Conservation (phyloP, 2,329 filamentous ascomycete species). For the Colletotrichum magnum region DNA sequence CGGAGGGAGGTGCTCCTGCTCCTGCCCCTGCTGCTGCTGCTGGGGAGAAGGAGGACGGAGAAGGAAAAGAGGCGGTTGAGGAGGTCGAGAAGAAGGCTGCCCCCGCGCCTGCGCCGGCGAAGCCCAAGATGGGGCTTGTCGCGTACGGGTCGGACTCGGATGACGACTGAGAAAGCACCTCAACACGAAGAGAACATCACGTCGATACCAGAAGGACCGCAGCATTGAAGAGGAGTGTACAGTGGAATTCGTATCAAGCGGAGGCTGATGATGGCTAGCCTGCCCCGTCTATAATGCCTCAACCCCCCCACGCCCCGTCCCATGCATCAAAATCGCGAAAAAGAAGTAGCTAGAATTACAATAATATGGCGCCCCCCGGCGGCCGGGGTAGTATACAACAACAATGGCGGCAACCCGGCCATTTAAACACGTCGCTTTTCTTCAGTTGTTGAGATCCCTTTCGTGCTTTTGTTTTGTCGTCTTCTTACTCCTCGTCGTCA, state of each 20-base stretch:
- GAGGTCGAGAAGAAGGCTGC: neutral
- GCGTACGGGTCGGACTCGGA: conserved; percentile 71
- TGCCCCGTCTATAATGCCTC: conserved; percentile 26
- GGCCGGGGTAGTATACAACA: conserved; percentile 23
- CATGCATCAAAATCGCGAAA: conserved; percentile 9
- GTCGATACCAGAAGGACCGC: neutral
- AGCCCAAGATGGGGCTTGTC: conserved; percentile 60
- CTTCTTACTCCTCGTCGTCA: conserved; percentile 45
- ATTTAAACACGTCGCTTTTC: neutral
- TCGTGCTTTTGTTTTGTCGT: neutral
- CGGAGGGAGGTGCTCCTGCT: too few relatives aligned
- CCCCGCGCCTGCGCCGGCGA: conserved; percentile 35
- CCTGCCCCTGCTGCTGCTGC: conserved; percentile 56
- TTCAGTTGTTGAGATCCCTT: too few relatives aligned
- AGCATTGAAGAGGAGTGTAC: conserved; percentile 31
- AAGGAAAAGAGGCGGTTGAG: conserved; percentile 43
- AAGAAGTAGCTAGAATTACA: conserved; percentile 35
- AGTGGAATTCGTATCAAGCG: conserved; percentile 31
- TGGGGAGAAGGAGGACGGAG: conserved; percentile 52
- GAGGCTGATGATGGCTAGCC: conserved; percentile 11
- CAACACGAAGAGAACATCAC: neutral
- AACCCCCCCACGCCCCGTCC: conserved; percentile 7
- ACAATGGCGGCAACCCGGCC: too few relatives aligned
- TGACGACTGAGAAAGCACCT: conserved; percentile 46
- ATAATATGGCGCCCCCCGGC: conserved; percentile 6